phyloP scores from a whole-genome alignment of 176 grass and related monocot species.

The Rhynchospora pubera region DNA sequence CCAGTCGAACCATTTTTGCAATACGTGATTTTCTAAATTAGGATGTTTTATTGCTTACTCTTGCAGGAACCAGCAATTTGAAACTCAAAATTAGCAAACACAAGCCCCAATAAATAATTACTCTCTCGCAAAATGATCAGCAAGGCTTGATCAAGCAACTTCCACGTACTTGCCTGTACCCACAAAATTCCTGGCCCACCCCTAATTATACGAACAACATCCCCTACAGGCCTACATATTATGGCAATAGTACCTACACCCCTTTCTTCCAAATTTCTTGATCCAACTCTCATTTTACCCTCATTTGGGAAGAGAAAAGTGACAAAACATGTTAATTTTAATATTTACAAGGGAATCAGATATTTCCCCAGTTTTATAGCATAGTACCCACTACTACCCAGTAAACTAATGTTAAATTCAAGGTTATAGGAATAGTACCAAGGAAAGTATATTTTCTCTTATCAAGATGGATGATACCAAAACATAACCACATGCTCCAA shows the following conservation, averaged over 20 bases:
- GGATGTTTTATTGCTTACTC: neutral
- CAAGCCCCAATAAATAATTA: neutral
- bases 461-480: conserved; percentile 81
- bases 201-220: neutral
- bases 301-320: neutral
- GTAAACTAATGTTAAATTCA: neutral
- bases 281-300: neutral
- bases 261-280: neutral
- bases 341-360: neutral
- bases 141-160: neutral
- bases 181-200: neutral
- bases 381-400: neutral
- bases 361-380: neutral
- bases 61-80: neutral
- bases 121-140: neutral
- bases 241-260: neutral
- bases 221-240: neutral
- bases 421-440: conserved; percentile 45
- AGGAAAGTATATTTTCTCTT: conserved; percentile 83
- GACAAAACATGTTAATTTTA: neutral
- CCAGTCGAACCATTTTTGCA: neutral
- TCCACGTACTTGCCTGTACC: neutral
- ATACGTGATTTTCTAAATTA: neutral
- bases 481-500: conserved; percentile 84
- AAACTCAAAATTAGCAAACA: neutral